phyloP scores from a whole-genome alignment of 129 eudicot genomes.

The Erigeron canadensis region DNA sequence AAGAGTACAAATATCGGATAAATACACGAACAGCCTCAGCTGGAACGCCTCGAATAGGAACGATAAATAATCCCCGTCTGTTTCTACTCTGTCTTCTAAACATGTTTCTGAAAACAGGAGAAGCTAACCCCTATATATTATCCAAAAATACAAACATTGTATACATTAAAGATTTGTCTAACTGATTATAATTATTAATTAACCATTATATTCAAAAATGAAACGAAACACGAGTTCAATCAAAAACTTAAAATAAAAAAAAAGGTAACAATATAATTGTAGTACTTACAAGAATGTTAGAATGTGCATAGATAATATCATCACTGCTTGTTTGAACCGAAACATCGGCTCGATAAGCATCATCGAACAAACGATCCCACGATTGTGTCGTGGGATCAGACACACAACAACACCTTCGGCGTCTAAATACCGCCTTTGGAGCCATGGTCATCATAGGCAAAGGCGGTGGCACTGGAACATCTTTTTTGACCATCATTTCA shows the following conservation, averaged over 20 bases:
- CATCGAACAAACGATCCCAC: slow-evolving; percentile 83
- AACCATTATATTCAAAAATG: not conserved
- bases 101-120: slow-evolving; percentile 73
- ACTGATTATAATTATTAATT: too few species aligned
- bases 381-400: slow-evolving; percentile 26
- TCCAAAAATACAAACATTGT: not conserved
- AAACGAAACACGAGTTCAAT: not conserved
- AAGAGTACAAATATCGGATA: slow-evolving; percentile 83
- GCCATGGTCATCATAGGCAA: slow-evolving; percentile 30
- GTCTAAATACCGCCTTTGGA: slow-evolving; percentile 17
- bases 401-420: slow-evolving; percentile 19
- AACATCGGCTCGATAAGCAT: slow-evolving; percentile 89
- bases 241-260: not conserved
- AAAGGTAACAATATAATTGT: not conserved
- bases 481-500: slow-evolving; percentile 12
- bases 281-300: slow-evolving; percentile 67
- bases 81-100: slow-evolving; percentile 45
- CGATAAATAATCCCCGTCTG: slow-evolving; percentile 30
- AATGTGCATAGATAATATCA: slow-evolving; percentile 57
- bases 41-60: slow-evolving; percentile 73
- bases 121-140: slow-evolving; percentile 62
- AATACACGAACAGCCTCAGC: slow-evolving; percentile 80
- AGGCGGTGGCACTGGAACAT: slow-evolving; percentile 63
- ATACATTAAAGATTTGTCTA: too few species aligned
- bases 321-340: slow-evolving; percentile 55